phyloP scores from a whole-genome alignment of 1,284 basidiomycete genomes.

The Apiotrichum porosum region DNA sequence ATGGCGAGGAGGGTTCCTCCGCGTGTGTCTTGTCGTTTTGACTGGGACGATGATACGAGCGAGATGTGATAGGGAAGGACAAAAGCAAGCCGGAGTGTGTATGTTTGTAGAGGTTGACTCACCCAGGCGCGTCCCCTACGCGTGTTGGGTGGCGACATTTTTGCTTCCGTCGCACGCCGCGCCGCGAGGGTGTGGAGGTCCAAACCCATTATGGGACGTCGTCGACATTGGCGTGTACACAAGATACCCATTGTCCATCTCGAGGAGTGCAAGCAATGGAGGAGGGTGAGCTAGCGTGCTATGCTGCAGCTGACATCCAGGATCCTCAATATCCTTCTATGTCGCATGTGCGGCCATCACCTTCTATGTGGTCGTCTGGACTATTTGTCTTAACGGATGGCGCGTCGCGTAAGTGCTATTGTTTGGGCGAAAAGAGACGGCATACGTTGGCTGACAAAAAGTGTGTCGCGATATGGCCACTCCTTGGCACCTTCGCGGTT shows the following conservation, averaged over 20 bases:
- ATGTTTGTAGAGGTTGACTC: not conserved
- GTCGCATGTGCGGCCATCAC: not conserved
- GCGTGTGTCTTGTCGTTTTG: not conserved
- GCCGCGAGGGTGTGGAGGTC: too few relatives aligned
- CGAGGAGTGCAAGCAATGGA: too few relatives aligned
- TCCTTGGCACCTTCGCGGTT: constrained; percentile 61
- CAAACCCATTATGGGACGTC: too few relatives aligned
- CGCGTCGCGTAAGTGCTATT: constrained; percentile 62
- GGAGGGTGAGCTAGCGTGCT: not conserved
- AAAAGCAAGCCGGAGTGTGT: too few relatives aligned
- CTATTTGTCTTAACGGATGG: constrained; percentile 70
- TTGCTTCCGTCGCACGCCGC: not conserved
- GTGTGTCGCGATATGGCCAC: constrained; percentile 61
- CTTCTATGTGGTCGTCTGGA: constrained; percentile 69
- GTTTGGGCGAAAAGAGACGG: not conserved
- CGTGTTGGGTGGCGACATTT: not conserved
- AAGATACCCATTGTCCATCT: too few relatives aligned
- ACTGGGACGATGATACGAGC: too few relatives aligned
- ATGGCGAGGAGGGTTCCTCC: too few relatives aligned
- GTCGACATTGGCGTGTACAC: too few relatives aligned
- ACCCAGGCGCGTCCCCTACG: not conserved
- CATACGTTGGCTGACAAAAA: constrained; percentile 29
- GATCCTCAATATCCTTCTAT: not conserved
- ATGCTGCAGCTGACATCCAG: not conserved
- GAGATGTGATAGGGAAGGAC: too few relatives aligned